Evolutionary conservation across 768 basidiomycete genomes (phyloP).

Genomic region (Stropharia rugosoannulata): DNA sequence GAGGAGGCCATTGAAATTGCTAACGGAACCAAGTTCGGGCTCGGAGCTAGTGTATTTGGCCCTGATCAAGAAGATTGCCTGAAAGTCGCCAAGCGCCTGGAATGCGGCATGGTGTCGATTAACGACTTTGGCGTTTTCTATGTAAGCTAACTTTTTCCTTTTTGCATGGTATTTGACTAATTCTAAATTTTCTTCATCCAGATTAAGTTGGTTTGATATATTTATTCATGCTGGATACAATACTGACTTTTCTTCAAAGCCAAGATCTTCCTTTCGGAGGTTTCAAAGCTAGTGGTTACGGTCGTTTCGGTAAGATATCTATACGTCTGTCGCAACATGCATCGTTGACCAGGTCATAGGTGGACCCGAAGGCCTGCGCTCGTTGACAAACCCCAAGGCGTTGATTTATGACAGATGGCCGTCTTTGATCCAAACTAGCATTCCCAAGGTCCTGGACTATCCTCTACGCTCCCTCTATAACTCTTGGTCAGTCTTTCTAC

Average conservation of each 20-base stretch:
- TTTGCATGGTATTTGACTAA: background rate
- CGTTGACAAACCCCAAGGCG: conserved; percentile 86
- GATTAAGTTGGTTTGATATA: conserved; percentile 58
- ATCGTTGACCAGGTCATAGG: conserved; percentile 42
- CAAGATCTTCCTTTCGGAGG: conserved; percentile 98
- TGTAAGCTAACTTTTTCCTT: conserved; percentile 41
- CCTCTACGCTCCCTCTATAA: conserved; percentile 70
- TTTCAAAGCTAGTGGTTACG: conserved; percentile 87
- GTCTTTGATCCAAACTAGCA: conserved; percentile 75
- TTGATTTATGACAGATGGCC: conserved; percentile 88
- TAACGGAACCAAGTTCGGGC: conserved; percentile 84
- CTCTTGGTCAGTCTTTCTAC: conserved; percentile 62
- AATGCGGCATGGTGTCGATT: conserved; percentile 96
- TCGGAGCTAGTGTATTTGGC: conserved; percentile 95
- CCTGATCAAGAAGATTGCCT: conserved; percentile 77
- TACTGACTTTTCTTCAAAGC: conserved; percentile 25
- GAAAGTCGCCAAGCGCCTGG: conserved; percentile 75
- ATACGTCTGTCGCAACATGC: background rate
- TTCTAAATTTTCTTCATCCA: conserved; percentile 26
- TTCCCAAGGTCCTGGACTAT: conserved; percentile 86
- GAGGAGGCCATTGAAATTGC: conserved; percentile 88
- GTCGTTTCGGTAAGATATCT: conserved; percentile 72
- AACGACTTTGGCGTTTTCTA: conserved; percentile 95
- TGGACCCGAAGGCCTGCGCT: conserved; percentile 90
- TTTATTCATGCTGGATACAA: conserved; percentile 6